Evolutionary conservation across 306 rosid species (phyloP).

Genomic region (Sindora glabra): DNA sequence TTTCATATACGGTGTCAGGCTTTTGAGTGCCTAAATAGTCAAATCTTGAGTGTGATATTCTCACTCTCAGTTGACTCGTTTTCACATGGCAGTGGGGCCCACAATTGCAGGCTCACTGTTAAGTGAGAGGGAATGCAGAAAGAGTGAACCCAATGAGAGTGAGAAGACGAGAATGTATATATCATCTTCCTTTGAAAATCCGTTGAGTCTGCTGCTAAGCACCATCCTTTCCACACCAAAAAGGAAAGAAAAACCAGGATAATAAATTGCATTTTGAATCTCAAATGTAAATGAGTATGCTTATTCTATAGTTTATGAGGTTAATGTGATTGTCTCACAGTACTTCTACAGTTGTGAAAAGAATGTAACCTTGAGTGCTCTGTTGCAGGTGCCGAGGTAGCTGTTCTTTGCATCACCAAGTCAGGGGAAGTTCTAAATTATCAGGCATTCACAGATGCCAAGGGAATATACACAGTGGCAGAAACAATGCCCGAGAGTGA

Average conservation of each 20-base stretch:
- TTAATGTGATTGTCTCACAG: neutral
- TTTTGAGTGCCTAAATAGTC: too few relatives aligned
- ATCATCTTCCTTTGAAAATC: too few relatives aligned
- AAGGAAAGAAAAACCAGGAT: too few relatives aligned
- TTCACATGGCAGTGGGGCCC: too few relatives aligned
- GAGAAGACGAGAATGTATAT: too few relatives aligned
- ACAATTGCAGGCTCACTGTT: too few relatives aligned
- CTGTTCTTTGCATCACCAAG: conserved; percentile 88
- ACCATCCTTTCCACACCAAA: neutral
- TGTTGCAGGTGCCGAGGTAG: conserved; percentile 86
- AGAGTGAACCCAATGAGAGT: too few relatives aligned
- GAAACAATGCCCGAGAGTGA: conserved; percentile 94
- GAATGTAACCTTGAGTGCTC: neutral
- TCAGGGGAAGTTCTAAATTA: conserved; percentile 87
- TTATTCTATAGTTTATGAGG: neutral
- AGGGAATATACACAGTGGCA: conserved; percentile 75
- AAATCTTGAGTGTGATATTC: too few relatives aligned
- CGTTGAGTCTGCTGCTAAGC: neutral
- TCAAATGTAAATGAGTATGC: neutral
- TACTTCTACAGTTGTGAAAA: neutral
- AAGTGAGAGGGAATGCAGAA: too few relatives aligned
- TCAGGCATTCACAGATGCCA: conserved; percentile 79
- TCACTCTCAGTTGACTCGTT: too few relatives aligned
- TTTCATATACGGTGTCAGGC: too few relatives aligned
- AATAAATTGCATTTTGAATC: neutral